phyloP scores from a whole-genome alignment of 2,329 filamentous ascomycete species.

The Fusarium goolgardi region DNA sequence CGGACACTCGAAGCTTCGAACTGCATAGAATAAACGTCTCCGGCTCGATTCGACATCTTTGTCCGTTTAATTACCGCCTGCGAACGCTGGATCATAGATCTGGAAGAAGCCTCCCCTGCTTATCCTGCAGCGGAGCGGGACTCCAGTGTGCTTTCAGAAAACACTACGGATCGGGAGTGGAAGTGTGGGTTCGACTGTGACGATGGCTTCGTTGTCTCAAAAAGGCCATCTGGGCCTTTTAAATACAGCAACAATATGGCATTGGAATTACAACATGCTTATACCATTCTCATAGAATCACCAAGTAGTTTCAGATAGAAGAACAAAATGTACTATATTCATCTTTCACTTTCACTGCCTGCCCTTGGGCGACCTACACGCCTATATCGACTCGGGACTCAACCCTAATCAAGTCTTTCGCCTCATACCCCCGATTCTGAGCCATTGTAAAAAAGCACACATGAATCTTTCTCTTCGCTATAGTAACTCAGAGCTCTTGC shows the following conservation, averaged over 20 bases:
- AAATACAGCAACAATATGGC: background rate
- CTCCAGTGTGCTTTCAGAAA: constrained; percentile 5
- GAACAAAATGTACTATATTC: background rate
- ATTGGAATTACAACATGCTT: background rate
- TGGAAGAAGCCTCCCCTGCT: constrained; percentile 3
- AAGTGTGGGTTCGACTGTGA: constrained; percentile 14
- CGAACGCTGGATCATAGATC: constrained; percentile 36
- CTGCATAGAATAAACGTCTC: background rate
- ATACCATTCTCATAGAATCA: background rate
- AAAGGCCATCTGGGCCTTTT: too few species aligned
- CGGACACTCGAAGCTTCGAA: constrained; percentile 4
- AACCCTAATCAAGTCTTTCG: background rate
- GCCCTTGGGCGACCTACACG: background rate
- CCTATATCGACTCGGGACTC: background rate
- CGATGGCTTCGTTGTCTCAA: constrained; percentile 35
- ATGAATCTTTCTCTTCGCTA: background rate
- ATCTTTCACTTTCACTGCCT: background rate
- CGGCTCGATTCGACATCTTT: constrained; percentile 11
- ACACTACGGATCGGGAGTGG: constrained; percentile 37
- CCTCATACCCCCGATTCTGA: background rate
- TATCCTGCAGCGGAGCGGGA: constrained; percentile 24
- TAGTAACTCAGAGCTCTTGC: background rate
- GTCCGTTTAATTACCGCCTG: constrained; percentile 32
- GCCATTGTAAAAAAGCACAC: too few species aligned
- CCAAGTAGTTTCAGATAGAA: background rate